A percentile compares a stretch with the other conserved stretches of the same genome.
Conservation (phyloP, 306 rosid genomes). For the Arachis stenosperma region DNA sequence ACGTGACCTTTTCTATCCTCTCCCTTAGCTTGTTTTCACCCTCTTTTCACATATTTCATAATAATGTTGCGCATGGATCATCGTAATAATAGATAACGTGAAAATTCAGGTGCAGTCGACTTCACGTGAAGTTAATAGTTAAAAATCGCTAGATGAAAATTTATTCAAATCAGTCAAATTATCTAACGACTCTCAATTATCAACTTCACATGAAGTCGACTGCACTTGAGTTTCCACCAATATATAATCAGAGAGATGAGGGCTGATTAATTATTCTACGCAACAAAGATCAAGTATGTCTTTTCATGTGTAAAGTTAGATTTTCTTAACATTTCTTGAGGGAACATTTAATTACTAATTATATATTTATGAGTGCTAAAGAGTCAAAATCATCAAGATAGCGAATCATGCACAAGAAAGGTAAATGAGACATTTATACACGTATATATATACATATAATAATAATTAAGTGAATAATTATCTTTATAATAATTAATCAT, state of each 20-base stretch:
- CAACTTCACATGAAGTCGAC: too few relatives aligned
- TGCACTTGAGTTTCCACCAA: too few relatives aligned
- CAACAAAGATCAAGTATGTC: conserved; percentile 34
- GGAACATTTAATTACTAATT: conserved; percentile 23
- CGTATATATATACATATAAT: neutral
- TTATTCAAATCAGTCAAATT: too few relatives aligned
- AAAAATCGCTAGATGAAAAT: too few relatives aligned
- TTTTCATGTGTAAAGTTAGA: conserved; percentile 19
- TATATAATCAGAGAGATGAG: neutral
- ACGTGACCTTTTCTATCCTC: neutral
- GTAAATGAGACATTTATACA: conserved; percentile 28
- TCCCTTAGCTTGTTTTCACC: neutral
- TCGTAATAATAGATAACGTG: too few relatives aligned
- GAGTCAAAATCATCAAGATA: conserved; percentile 46
- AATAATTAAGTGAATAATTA: too few relatives aligned
- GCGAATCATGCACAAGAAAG: conserved; percentile 43
- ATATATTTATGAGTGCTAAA: conserved; percentile 28
- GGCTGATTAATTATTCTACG: conserved; percentile 23
- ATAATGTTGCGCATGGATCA: conserved; percentile 31
- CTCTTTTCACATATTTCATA: conserved; percentile 24
- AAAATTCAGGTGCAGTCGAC: too few relatives aligned
- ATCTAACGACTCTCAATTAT: too few relatives aligned
- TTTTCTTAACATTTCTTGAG: conserved; percentile 19
- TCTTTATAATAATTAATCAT: conserved; percentile 23
- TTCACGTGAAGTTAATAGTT: too few relatives aligned